Conservation (phyloP, 2,329 filamentous ascomycete genomes). For the Onygenales sp. region DNA sequence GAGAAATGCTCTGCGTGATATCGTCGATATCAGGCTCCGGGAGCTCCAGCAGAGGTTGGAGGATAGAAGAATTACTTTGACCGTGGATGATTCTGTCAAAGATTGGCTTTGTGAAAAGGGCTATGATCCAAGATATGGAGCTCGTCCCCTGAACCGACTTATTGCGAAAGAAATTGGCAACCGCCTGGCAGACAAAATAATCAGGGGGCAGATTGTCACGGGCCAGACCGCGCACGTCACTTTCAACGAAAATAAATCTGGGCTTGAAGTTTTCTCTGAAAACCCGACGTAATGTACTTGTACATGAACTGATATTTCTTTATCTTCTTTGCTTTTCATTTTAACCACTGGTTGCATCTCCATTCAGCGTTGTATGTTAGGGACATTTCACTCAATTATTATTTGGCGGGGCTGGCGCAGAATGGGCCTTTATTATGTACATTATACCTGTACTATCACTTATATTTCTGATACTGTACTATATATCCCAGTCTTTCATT, state of each 20-base stretch:
- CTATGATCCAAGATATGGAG: constrained; percentile 86
- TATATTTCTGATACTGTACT: neutral
- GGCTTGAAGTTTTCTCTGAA: constrained; percentile 42
- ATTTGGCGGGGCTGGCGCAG: neutral
- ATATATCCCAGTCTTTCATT: neutral
- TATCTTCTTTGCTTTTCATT: neutral
- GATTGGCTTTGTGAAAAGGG: constrained; percentile 82
- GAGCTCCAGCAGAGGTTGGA: constrained; percentile 78
- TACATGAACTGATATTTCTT: neutral
- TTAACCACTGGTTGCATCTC: neutral
- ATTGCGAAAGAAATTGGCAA: constrained; percentile 89
- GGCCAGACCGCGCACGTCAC: constrained; percentile 64
- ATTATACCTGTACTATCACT: neutral
- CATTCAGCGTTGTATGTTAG: neutral
- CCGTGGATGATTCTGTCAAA: constrained; percentile 62
- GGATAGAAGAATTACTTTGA: constrained; percentile 70
- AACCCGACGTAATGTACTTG: constrained; percentile 3
- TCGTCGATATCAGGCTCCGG: constrained; percentile 80
- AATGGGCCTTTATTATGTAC: neutral
- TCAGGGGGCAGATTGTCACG: constrained; percentile 67
- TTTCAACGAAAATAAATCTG: constrained; percentile 53
- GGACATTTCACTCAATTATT: neutral
- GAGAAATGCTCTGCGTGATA: constrained; percentile 68
- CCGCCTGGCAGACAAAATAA: constrained; percentile 81
- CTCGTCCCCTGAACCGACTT: constrained; percentile 78